These are phyloP conservation scores for Aspergillus pseudoglaucus DNA, from an alignment of 2,329 filamentous ascomycete species.

Conservation along the genomic window DNA sequence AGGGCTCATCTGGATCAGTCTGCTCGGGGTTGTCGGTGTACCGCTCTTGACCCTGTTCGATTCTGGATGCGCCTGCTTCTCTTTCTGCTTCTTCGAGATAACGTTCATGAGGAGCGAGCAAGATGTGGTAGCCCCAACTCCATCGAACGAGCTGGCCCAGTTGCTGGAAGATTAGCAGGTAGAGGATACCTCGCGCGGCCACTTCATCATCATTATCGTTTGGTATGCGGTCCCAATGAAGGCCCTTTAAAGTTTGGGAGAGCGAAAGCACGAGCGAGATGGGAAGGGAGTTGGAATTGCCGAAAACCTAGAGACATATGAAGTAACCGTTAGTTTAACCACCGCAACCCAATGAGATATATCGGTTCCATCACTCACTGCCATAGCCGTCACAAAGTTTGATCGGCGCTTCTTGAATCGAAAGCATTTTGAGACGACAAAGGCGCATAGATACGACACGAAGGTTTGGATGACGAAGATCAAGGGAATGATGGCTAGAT, in stretches of 20 bases:
- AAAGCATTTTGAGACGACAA: slow-evolving; percentile 65
- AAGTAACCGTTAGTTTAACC: not conserved
- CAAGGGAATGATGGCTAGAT: slow-evolving; percentile 87
- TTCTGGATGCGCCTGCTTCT: slow-evolving; percentile 25
- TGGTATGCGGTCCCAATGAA: slow-evolving; percentile 88
- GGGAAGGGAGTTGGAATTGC: slow-evolving; percentile 95
- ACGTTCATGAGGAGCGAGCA: slow-evolving; percentile 74
- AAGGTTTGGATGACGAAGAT: slow-evolving; percentile 86
- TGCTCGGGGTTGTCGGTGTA: slow-evolving; percentile 37
- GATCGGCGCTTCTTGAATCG: slow-evolving; percentile 75
- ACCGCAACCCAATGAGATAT: not conserved
- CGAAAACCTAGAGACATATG: slow-evolving; percentile 60
- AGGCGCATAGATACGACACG: slow-evolving; percentile 74
- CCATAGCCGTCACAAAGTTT: slow-evolving; percentile 97
- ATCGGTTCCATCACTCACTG: slow-evolving; percentile 42
- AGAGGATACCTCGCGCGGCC: slow-evolving; percentile 85
- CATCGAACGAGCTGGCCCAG: slow-evolving; percentile 90
- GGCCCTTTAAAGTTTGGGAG: slow-evolving; percentile 80
- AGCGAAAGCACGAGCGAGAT: slow-evolving; percentile 94
- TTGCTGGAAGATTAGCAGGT: slow-evolving; percentile 95
- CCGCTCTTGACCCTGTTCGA: slow-evolving; percentile 34
- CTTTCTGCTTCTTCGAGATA: slow-evolving; percentile 39
- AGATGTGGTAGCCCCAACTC: slow-evolving; percentile 96
- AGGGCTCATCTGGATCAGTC: slow-evolving; percentile 31
- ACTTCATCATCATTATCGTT: slow-evolving; percentile 95